Conservation (phyloP, 2,329 filamentous ascomycete genomes). For the Byssochlamys sp. region DNA sequence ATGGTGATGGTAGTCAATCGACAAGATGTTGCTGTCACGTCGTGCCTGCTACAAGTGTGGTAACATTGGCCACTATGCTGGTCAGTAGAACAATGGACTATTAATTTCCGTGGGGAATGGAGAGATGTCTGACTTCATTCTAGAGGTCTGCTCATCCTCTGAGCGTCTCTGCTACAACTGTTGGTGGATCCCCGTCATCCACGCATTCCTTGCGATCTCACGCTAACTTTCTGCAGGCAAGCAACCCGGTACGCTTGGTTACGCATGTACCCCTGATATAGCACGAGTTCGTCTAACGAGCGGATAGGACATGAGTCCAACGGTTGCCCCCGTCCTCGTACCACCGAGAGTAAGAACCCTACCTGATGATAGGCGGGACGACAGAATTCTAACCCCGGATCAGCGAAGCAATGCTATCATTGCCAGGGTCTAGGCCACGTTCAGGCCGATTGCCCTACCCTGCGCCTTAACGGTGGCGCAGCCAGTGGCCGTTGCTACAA, state of each 20-base stretch:
- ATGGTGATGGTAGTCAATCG: constrained; percentile 3
- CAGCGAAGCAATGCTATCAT: constrained; percentile 98
- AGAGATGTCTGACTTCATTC: constrained; percentile 39
- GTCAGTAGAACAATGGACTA: constrained; percentile 36
- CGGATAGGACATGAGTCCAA: constrained; percentile 81
- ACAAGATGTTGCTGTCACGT: constrained; percentile 68
- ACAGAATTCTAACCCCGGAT: constrained; percentile 5
- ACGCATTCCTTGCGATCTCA: constrained; percentile 7
- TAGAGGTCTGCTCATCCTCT: constrained; percentile 91
- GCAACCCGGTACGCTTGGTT: constrained; percentile 33
- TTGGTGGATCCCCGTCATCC: constrained; percentile 38
- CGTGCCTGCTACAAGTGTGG: constrained; percentile 71
- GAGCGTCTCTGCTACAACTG: constrained; percentile 99
- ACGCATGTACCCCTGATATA: neutral
- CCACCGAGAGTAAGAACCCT: constrained; percentile 65
- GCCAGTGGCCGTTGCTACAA: constrained; percentile 88
- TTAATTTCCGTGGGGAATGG: constrained; percentile 38
- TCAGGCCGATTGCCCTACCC: constrained; percentile 95
- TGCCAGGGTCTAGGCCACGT: constrained; percentile 97
- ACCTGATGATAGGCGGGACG: constrained; percentile 1
- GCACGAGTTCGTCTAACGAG: constrained; percentile 9
- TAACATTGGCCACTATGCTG: constrained; percentile 63
- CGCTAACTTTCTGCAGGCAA: constrained; percentile 29
- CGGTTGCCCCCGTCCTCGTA: constrained; percentile 89
- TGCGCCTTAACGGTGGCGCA: constrained; percentile 73